phyloP scores from a whole-genome alignment of 2,329 filamentous ascomycete species.

The Aspergillus tanneri region DNA sequence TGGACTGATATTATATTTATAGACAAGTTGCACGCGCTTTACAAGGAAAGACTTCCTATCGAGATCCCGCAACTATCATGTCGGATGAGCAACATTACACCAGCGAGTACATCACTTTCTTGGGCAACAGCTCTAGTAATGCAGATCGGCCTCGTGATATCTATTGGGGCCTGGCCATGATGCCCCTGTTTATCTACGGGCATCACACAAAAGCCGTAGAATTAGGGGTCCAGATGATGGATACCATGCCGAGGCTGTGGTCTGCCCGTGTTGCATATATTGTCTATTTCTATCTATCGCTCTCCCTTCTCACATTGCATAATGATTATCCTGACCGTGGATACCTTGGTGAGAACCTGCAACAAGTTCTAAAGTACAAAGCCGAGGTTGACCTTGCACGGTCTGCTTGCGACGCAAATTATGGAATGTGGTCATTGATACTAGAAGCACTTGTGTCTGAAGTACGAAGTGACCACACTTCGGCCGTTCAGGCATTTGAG shows the following conservation, averaged over 20 bases:
- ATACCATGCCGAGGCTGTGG: slow-evolving; percentile 47
- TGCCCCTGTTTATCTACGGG: slow-evolving; percentile 49
- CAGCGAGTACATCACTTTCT: slow-evolving; percentile 49
- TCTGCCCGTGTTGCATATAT: slow-evolving; percentile 45
- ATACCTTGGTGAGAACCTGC: slow-evolving; percentile 50
- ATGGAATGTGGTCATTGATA: slow-evolving; percentile 57
- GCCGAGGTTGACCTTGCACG: slow-evolving; percentile 54
- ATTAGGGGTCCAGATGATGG: slow-evolving; percentile 41
- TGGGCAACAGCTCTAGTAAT: slow-evolving; percentile 48
- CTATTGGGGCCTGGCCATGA: slow-evolving; percentile 53
- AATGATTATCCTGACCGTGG: slow-evolving; percentile 43
- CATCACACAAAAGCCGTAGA: slow-evolving; percentile 48
- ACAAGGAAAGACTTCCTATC: slow-evolving; percentile 59
- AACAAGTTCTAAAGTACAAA: slow-evolving; percentile 51
- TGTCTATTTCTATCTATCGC: slow-evolving; percentile 48
- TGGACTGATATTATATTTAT: slow-evolving; percentile 5
- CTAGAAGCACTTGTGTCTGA: slow-evolving; percentile 58
- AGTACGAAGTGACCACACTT: slow-evolving; percentile 44
- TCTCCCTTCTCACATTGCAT: slow-evolving; percentile 45
- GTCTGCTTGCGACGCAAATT: slow-evolving; percentile 58
- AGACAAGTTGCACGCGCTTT: slow-evolving; percentile 58
- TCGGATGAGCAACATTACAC: slow-evolving; percentile 56
- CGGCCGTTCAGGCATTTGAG: slow-evolving; percentile 45
- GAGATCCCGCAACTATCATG: slow-evolving; percentile 50
- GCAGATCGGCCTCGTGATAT: slow-evolving; percentile 55